Evolutionary conservation across 176 grass and related monocot species (phyloP).

Genomic region (Olyra latifolia): DNA sequence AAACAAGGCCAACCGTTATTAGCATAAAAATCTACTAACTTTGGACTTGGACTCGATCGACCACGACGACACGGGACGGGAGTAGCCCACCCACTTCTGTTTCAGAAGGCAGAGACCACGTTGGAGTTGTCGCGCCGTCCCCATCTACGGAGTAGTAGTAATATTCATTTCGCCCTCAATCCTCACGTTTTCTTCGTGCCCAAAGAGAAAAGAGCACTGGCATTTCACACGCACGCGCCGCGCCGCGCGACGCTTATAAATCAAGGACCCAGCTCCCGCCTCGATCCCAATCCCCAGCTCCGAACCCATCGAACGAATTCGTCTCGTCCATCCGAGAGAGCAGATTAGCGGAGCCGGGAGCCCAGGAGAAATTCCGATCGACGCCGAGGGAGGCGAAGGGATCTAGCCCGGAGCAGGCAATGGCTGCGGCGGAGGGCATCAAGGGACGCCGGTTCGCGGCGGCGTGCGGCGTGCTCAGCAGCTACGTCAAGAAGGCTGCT

Average conservation of each 20-base stretch:
- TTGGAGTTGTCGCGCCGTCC: background rate
- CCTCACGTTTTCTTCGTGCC: slow-evolving; percentile 24
- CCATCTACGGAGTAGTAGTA: no score
- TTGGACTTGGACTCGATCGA: no score
- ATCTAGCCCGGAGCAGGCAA: background rate
- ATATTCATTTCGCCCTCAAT: background rate
- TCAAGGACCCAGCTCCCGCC: background rate
- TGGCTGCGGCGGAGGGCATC: background rate
- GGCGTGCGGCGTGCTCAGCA: slow-evolving; percentile 51
- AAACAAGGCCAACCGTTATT: no score
- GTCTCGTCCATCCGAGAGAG: background rate
- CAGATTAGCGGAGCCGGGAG: no score
- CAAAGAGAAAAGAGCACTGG: background rate
- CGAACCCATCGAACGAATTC: background rate
- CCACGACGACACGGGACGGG: no score
- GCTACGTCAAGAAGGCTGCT: slow-evolving; percentile 39
- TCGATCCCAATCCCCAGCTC: background rate
- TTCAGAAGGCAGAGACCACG: no score
- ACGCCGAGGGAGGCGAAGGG: background rate
- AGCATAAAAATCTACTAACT: no score
- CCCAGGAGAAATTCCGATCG: no score
- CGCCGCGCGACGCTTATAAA: slow-evolving; percentile 11
- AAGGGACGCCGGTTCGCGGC: slow-evolving; percentile 31
- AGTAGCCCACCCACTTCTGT: no score
- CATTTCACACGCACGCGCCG: background rate